Percentiles rank a stretch among this genome's conserved stretches.
Evolutionary conservation across 495 filamentous ascomycete genomes (phyloP).

Genomic region (Aspergillus carlsbadensis): DNA sequence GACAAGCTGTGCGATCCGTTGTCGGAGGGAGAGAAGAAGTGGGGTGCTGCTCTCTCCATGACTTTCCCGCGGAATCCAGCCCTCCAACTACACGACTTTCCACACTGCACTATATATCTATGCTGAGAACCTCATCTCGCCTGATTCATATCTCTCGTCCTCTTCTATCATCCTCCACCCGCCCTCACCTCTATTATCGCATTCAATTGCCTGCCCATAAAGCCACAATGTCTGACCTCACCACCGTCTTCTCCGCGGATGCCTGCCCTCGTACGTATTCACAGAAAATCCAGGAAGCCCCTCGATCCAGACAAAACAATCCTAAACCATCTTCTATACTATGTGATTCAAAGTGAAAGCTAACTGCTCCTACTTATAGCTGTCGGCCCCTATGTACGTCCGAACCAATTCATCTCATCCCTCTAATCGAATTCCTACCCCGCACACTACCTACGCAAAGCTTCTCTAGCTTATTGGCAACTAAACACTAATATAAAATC

Average conservation of each 20-base stretch:
- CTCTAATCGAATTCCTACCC: constrained; percentile 1
- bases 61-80: constrained; percentile 35
- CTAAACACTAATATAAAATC: constrained; percentile 3
- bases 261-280: constrained; percentile 49
- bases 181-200: constrained; percentile 6
- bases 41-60: neutral
- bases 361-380: constrained; percentile 42
- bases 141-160: constrained; percentile 28
- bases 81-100: constrained; percentile 6
- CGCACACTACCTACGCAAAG: constrained; percentile 4
- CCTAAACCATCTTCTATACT: neutral
- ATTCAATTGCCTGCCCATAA: constrained; percentile 15
- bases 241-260: constrained; percentile 40
- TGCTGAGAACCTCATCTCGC: constrained; percentile 29
- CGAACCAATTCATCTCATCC: constrained; percentile 6
- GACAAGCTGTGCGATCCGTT: neutral
- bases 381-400: constrained; percentile 58
- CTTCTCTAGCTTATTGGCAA: too few relatives aligned
- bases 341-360: constrained; percentile 22
- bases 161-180: constrained; percentile 15
- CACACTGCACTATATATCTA: constrained; percentile 24
- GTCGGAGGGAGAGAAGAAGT: neutral
- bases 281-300: neutral
- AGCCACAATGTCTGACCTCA: constrained; percentile 35
- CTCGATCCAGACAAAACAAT: neutral